Evolutionary conservation across 768 basidiomycete genomes (phyloP), one percentile per base, ranked within the genome.

Genomic region (Pleurotus pulmonarius): DNA sequence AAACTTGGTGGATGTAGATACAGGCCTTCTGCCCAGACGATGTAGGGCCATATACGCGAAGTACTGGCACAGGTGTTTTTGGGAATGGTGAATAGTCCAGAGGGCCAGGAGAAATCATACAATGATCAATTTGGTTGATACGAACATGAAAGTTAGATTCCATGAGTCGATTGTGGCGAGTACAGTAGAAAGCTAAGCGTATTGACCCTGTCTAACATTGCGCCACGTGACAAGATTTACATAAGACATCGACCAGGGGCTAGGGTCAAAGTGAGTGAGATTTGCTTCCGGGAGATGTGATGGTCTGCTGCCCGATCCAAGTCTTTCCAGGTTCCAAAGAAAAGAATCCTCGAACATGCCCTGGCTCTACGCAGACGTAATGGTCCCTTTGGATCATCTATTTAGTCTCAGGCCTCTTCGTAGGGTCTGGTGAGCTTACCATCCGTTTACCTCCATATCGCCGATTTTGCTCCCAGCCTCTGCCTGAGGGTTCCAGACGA

Each of bases 341-440:
- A 24, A 81, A 83, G 68, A 85, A 94, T 9, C 90, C 88, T 44
- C 82, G 73, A 3, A 92, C 94, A 68, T 80, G 79, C 16, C 94
- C 94, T 12, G 96, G 95, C 71, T 98, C 96, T 55, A 97, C 85
- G 62, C 96, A 98, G 41, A 97, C 80, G 66, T 85, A 98, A 38
- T 70, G 79, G 58, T 92, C 86, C 93, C 92, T 90, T 16, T 63
- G n/a, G 25, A n/a, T 29, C 52, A 11, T 2, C 26, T 18, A 41
- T 25, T 18, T 37, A 25, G 43, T 22, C 51, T 22, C 20, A 53
- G 29, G 29, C 29, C 7, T 34, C 9, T 11, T 34, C 29, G 29
- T 34, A 34, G 7, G 29, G 29, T 34, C 29, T 34, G 29, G 8
- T 11, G 12, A 26, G 69, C 83, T 59, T 67, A 94, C 92, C 92